These are phyloP conservation scores for Talaromyces funiculosus DNA, from an alignment of 2,329 filamentous ascomycete species.

Conservation along the genomic window DNA sequence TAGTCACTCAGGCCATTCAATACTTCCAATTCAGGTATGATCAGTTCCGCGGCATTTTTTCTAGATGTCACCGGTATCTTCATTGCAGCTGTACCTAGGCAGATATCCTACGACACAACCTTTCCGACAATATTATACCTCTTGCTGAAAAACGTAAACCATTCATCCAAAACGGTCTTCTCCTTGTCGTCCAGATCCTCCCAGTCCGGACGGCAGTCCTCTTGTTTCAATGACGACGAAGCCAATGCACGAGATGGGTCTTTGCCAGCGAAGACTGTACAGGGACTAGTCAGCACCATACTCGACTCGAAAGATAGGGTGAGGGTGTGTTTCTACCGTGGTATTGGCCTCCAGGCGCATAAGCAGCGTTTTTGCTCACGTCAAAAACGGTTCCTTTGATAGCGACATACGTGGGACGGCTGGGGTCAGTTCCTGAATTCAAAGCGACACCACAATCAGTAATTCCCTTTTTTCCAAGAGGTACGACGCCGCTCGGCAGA, in stretches of 20 bases:
- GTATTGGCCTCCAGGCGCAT: conserved; percentile 76
- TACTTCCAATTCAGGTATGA: no score
- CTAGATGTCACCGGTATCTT: no score
- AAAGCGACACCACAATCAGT: not conserved
- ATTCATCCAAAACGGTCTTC: conserved; percentile 79
- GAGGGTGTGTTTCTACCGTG: conserved; percentile 54
- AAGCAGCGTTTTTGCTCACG: conserved; percentile 82
- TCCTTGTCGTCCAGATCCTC: conserved; percentile 77
- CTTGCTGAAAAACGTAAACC: conserved; percentile 95
- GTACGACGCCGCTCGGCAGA: not conserved
- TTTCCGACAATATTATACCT: conserved; percentile 72
- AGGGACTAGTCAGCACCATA: not conserved
- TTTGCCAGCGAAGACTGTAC: conserved; percentile 84
- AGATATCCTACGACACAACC: conserved; percentile 33
- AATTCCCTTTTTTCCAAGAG: not conserved
- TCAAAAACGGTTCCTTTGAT: conserved; percentile 92
- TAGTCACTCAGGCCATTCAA: no score
- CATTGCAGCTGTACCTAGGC: no score
- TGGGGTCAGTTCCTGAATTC: conserved; percentile 33
- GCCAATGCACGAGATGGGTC: conserved; percentile 91
- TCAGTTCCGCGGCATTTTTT: no score
- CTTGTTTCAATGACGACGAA: conserved; percentile 75
- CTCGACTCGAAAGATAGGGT: not conserved
- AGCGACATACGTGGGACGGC: conserved; percentile 53
- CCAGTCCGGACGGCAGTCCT: conserved; percentile 81